Conservation (phyloP, 73 alveolate genomes). For the Paramecium sonneborni region DNA sequence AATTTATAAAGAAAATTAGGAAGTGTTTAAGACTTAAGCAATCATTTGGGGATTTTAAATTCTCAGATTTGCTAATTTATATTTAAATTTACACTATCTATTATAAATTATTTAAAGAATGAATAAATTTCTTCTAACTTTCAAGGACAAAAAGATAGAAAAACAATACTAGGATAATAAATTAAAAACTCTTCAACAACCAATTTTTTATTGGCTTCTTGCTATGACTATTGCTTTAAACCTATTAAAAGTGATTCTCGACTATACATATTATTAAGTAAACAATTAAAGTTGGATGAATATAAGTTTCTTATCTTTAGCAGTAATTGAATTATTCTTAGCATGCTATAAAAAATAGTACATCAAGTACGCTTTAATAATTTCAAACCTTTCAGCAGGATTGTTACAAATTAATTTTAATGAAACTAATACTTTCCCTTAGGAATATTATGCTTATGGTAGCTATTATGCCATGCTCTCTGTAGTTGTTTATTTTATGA, state of each 20-base stretch:
- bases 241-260: neutral
- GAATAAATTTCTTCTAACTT: neutral
- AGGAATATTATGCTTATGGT: neutral
- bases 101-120: neutral
- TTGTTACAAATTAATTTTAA: neutral
- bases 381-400: neutral
- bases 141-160: neutral
- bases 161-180: neutral
- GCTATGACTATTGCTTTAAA: neutral
- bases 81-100: too few species aligned
- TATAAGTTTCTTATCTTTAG: neutral
- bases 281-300: neutral
- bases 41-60: too few species aligned
- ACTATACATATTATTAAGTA: neutral
- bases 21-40: too few species aligned
- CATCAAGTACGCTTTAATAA: neutral
- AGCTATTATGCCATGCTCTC: neutral
- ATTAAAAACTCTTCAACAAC: neutral
- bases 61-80: too few species aligned
- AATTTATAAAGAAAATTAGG: too few species aligned
- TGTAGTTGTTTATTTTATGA: neutral
- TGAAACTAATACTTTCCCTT: neutral
- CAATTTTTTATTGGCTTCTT: neutral
- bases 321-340: neutral
- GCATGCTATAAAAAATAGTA: neutral